phyloP scores from a whole-genome alignment of 2,329 filamentous ascomycete genomes.

The Aspergillus japonicus region DNA sequence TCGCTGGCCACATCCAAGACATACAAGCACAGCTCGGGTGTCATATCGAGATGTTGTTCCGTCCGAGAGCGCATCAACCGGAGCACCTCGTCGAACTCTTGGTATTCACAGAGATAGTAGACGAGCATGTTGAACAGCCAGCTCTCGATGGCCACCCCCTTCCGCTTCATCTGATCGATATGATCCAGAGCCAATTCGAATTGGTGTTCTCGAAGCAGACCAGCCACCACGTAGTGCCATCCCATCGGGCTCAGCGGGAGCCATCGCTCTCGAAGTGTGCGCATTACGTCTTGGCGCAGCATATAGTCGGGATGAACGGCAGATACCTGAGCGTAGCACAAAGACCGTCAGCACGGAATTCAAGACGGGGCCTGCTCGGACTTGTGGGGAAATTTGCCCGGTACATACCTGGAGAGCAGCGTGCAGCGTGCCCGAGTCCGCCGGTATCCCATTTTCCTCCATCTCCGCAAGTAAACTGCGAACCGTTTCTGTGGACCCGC shows the following conservation, averaged over 20 bases:
- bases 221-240: conserved; percentile 67
- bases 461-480: conserved; percentile 70
- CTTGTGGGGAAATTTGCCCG: neutral
- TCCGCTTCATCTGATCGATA: conserved; percentile 64
- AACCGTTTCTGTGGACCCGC: conserved; percentile 67
- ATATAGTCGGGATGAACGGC: conserved; percentile 84
- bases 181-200: conserved; percentile 75
- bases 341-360: neutral
- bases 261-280: conserved; percentile 67
- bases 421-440: conserved; percentile 68
- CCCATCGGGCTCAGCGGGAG: conserved; percentile 61
- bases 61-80: conserved; percentile 63
- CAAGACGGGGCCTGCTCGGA: neutral
- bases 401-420: conserved; percentile 63
- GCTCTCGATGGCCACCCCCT: conserved; percentile 55
- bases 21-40: conserved; percentile 64
- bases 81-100: conserved; percentile 76
- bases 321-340: conserved; percentile 53
- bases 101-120: conserved; percentile 67
- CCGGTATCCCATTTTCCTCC: conserved; percentile 58
- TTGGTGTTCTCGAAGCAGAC: conserved; percentile 75
- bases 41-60: conserved; percentile 48
- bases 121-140: conserved; percentile 82
- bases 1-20: conserved; percentile 73
- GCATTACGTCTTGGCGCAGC: conserved; percentile 67